phyloP scores from a whole-genome alignment of 2,329 filamentous ascomycete genomes.

The Amylocarpus encephaloides region DNA sequence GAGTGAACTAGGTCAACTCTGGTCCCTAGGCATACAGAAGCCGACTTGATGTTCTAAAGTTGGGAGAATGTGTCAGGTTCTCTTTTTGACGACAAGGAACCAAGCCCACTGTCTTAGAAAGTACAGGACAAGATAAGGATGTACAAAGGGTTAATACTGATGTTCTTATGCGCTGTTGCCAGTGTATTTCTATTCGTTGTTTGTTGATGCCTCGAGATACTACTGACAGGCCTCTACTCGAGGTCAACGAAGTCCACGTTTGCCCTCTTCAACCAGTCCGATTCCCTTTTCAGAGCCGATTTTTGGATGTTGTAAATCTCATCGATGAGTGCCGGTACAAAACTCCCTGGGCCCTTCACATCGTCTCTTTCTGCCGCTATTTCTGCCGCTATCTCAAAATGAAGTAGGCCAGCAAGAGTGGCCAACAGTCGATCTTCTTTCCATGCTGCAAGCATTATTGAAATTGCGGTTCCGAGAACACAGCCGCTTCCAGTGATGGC shows the following conservation, averaged over 20 bases:
- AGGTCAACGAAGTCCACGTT: conserved; percentile 39
- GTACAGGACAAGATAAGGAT: too few relatives aligned
- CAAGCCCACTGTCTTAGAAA: too few relatives aligned
- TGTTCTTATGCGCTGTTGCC: too few relatives aligned
- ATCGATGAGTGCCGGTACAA: conserved; percentile 81
- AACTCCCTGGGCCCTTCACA: conserved; percentile 76
- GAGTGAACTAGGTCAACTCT: too few relatives aligned
- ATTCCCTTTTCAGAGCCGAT: conserved; percentile 41
- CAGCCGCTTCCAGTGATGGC: conserved; percentile 77
- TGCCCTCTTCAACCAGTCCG: conserved; percentile 46
- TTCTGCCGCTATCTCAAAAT: conserved; percentile 64
- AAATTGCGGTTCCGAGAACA: conserved; percentile 74
- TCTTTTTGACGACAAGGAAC: too few relatives aligned
- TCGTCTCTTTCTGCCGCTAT: conserved; percentile 60
- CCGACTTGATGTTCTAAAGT: too few relatives aligned
- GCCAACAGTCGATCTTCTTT: conserved; percentile 62
- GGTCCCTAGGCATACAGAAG: too few relatives aligned
- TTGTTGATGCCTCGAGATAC: neutral
- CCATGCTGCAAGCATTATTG: conserved; percentile 63
- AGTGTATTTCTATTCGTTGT: neutral
- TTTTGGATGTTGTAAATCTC: conserved; percentile 49
- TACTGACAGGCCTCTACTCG: neutral
- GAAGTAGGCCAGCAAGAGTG: conserved; percentile 63
- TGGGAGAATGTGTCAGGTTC: too few relatives aligned
- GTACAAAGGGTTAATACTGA: too few relatives aligned